These are phyloP conservation scores for Penstemon eatonii DNA, from an alignment of 257 asterid genomes.

Conservation along the genomic window DNA sequence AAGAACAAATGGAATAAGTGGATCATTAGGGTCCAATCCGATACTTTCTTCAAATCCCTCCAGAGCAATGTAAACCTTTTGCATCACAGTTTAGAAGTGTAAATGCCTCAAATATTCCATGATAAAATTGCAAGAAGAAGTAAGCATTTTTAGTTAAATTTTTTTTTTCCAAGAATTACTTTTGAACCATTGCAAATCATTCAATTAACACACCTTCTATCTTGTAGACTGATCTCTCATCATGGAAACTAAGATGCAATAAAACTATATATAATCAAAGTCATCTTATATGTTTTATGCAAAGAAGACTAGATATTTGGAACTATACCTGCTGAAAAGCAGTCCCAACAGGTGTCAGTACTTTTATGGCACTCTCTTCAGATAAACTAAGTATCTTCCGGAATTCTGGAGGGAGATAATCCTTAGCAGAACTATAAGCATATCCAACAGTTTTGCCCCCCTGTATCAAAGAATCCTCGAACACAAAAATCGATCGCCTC, in stretches of 20 bases:
- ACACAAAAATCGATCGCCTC: slow-evolving; percentile 46
- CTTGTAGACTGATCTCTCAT: background rate
- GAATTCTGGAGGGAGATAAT: slow-evolving; percentile 63
- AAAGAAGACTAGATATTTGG: background rate
- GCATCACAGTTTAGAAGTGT: slow-evolving; percentile 1
- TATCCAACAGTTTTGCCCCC: slow-evolving; percentile 60
- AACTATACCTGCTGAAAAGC: slow-evolving; percentile 63
- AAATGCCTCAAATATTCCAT: slow-evolving; percentile 12
- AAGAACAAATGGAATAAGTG: slow-evolving; percentile 62
- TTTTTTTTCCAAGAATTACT: background rate
- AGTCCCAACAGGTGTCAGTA: slow-evolving; percentile 53
- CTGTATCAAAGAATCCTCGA: slow-evolving; percentile 55
- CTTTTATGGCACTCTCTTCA: slow-evolving; percentile 43
- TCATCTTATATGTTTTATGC: background rate
- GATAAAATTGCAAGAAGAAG: slow-evolving; percentile 1
- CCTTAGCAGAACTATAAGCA: slow-evolving; percentile 65
- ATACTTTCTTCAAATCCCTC: slow-evolving; percentile 64
- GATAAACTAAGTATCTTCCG: slow-evolving; percentile 53
- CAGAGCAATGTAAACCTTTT: slow-evolving; percentile 58
- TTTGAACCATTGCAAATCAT: background rate
- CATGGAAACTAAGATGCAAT: background rate
- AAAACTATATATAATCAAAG: background rate
- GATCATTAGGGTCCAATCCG: slow-evolving; percentile 84
- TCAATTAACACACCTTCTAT: background rate
- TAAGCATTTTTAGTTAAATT: background rate